phyloP scores from a whole-genome alignment of 2,329 filamentous ascomycete genomes.

The Alternaria conjuncta region DNA sequence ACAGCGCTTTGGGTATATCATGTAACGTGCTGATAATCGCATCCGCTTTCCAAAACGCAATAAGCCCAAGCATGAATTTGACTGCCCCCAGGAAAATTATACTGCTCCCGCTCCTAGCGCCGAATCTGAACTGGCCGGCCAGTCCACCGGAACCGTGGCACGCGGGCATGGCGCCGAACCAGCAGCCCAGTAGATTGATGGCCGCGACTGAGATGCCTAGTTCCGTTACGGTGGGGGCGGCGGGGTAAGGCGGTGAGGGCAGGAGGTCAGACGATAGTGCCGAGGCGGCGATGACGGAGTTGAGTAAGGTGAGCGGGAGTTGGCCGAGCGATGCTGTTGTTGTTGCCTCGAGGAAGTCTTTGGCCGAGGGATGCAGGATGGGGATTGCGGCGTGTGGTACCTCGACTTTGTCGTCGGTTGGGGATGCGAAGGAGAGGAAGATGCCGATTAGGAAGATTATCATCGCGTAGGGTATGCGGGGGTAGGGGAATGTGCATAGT shows the following conservation, averaged over 20 bases:
- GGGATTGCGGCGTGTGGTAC: conserved; percentile 61
- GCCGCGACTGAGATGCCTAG: conserved; percentile 80
- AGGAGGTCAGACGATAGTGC: conserved; percentile 80
- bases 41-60: conserved; percentile 67
- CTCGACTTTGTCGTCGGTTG: conserved; percentile 15
- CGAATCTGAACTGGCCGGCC: conserved; percentile 90
- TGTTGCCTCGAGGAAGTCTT: conserved; percentile 61
- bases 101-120: conserved; percentile 84
- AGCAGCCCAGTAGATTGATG: conserved; percentile 86
- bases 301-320: conserved; percentile 87
- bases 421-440: conserved; percentile 63
- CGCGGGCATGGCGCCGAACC: conserved; percentile 94
- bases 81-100: conserved; percentile 78
- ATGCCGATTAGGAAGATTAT: conserved; percentile 73
- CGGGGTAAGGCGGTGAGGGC: conserved; percentile 63
- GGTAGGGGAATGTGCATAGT: conserved; percentile 68
- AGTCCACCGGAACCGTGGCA: conserved; percentile 93
- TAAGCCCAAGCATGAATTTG: conserved; percentile 77
- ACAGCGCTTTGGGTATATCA: conserved; percentile 75
- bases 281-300: conserved; percentile 87
- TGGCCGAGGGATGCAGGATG: conserved; percentile 53
- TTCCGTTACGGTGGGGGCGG: conserved; percentile 72
- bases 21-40: conserved; percentile 73
- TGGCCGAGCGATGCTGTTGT: conserved; percentile 79
- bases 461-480: conserved; percentile 79